Base-by-base conservation (phyloP, 208 protist species). In the Acanthamoeba sp. region DNA sequence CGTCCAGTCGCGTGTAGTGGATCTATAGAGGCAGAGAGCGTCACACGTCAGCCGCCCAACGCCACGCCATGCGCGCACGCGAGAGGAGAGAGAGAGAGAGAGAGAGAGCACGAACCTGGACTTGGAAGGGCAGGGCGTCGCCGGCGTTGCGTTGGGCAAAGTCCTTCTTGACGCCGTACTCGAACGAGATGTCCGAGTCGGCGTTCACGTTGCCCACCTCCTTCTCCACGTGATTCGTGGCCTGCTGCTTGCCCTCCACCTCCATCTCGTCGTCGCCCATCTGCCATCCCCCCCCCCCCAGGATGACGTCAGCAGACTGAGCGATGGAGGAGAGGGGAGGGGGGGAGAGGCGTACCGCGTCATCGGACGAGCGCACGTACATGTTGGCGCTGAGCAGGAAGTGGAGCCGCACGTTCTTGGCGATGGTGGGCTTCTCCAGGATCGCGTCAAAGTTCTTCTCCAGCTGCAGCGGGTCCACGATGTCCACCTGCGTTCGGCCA, bases 401-500 rank as follows among this genome's bases (percentile, higher is more conserved):
- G 57, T 64, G 36, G 24, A 94, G n/a, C 9, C 66, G 36, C 14
- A 96, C 64, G 45, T 95, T 87, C 2, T 73, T 96, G 9, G 95
- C 95, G 84, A 96, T 94, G 12, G 91, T 71, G 76, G 95, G 95
- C 80, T 96, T 95, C 48, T 94, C 76, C 6, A 89, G 88, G 10
- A 96, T 57, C 27, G 93, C 48, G 42, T 82, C 57, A 20, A 96
- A 95, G 36, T 96, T 66, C 59, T 92, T 64, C 22, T 78, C 55
- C 29, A 96, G 76, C 27, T 95, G 66, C 4, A 96, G 57, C 57
- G 95, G 95, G 55, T 96, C 88, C 36, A 96, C 87, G n/a, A 95
- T 95, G 5, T 93, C 94, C 6, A 96, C 66, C 48, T 87, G 76
- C 10, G n/a, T n/a, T n/a, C n/a, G 48, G 3, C 48, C 16, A 52